Evolutionary conservation across 2,329 filamentous ascomycete species (phyloP), one percentile per base, ranked within the genome.

Genomic region (Trichophyton simii): DNA sequence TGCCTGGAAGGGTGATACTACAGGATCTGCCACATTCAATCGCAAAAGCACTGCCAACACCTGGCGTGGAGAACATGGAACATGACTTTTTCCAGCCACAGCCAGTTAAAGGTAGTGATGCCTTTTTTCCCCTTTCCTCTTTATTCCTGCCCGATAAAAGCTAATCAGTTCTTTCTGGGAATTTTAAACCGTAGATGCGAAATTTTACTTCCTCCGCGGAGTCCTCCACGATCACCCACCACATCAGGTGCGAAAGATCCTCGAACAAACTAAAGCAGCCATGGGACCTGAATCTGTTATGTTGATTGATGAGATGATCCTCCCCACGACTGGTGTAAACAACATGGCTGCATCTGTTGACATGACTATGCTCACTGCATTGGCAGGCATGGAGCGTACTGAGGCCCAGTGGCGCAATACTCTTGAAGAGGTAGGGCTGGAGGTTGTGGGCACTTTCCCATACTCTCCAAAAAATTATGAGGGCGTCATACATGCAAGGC

Each of bases 11-110:
- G 3, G 64, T 78, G 3, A 67, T 78, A 8, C 64, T 80, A 2
- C 73, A 80, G 62, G 78, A 79, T 61, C 66, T 71, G 3, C 71
- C 70, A 1, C 62, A 69, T 25, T 68, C 68, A 2, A 66, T 76
- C n/a, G 62, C 66, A 6, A 63, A 68, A 2, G 66, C 71, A 0
- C 34, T 67, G 0, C 60, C 63, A 0, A 68, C 69, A 2, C 61
- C 68, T 0, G 73, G 71, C 0, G 68, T 76, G 0, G 68, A 69
- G 50, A 67, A 34, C 25, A 66, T 69, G 64, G 62, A 52, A 7
- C 62, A 71, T 63, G 64, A 70, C 58, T 69, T 73, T 50, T 72
- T 70, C 61, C 59, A 61, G 4, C 59, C 60, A 20, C 69, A 74
- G 62, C 68, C 69, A 0, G 62, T 73, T 20, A 69, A 67, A 44